Conservation (phyloP, 441 rosid species). For the Syzygium malaccense region DNA sequence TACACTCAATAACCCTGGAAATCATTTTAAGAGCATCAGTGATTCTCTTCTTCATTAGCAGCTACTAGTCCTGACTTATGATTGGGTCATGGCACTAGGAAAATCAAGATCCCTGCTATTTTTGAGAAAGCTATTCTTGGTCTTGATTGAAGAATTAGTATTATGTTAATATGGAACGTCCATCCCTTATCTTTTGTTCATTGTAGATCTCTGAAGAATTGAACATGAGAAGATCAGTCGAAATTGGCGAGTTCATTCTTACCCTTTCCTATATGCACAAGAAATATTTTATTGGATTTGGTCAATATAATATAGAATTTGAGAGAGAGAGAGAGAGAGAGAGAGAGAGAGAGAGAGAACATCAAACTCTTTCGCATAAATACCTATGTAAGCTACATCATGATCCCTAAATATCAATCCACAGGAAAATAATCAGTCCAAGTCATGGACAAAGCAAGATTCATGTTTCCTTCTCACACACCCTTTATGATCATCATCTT, state of each 20-base stretch:
- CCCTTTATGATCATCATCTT: neutral
- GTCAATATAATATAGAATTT: too few species aligned
- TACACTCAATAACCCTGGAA: neutral
- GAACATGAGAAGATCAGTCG: neutral
- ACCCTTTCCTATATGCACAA: too few species aligned
- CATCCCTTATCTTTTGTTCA: neutral
- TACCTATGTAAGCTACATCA: neutral
- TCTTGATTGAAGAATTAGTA: neutral
- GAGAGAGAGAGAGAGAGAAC: neutral
- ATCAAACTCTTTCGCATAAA: neutral
- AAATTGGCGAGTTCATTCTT: neutral
- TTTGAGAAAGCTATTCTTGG: neutral
- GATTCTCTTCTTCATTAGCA: neutral
- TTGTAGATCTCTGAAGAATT: neutral
- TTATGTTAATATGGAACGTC: neutral
- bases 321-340: neutral
- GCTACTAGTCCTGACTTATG: neutral
- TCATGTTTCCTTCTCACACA: neutral
- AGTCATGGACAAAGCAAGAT: neutral
- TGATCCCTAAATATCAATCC: neutral
- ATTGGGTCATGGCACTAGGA: neutral
- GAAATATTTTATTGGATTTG: too few species aligned
- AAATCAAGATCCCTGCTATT: neutral
- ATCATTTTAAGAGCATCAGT: neutral
- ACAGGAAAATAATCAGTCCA: neutral